Evolutionary conservation across 164 flowering plant species (phyloP).

Genomic region (Magnolia changhungtana): DNA sequence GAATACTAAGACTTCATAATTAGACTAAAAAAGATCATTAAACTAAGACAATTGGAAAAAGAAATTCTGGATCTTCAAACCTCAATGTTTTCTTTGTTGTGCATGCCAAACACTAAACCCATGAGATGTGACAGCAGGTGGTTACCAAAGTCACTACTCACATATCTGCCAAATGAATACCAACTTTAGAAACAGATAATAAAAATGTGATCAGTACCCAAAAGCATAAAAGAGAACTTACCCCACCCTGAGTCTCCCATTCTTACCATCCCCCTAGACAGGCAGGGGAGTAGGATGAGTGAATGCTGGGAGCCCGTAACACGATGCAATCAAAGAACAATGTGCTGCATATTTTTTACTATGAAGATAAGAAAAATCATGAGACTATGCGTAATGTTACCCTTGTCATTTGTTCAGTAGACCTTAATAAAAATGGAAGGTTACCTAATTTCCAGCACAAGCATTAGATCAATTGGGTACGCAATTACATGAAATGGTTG

Average conservation of each 20-base stretch:
- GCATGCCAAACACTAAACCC: slow-evolving; percentile 99
- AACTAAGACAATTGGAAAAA: too few relatives aligned
- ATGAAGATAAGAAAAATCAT: slow-evolving; percentile 18
- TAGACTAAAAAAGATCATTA: too few relatives aligned
- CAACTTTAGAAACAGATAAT: background rate
- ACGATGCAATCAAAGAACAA: slow-evolving; percentile 75
- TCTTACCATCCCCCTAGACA: slow-evolving; percentile 56
- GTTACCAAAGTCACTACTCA: slow-evolving; percentile 98
- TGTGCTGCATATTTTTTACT: slow-evolving; percentile 95
- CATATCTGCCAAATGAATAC: slow-evolving; percentile 47
- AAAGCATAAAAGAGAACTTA: slow-evolving; percentile 26
- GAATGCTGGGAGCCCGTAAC: slow-evolving; percentile 69
- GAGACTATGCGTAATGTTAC: background rate
- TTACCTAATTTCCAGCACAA: slow-evolving; percentile 94
- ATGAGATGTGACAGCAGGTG: slow-evolving; percentile 96
- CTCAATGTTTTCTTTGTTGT: slow-evolving; percentile 79
- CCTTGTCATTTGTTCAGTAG: background rate
- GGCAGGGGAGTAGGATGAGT: slow-evolving; percentile 57
- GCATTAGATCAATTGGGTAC: slow-evolving; percentile 89
- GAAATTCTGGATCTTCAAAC: slow-evolving; percentile 26
- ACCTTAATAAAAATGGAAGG: background rate
- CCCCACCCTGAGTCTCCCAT: slow-evolving; percentile 75
- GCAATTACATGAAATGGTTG: slow-evolving; percentile 99
- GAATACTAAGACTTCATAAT: background rate
- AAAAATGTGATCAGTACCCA: background rate